Conservation (phyloP, 352 stramenopile species). For the Phytophthora fragariaefolia region DNA sequence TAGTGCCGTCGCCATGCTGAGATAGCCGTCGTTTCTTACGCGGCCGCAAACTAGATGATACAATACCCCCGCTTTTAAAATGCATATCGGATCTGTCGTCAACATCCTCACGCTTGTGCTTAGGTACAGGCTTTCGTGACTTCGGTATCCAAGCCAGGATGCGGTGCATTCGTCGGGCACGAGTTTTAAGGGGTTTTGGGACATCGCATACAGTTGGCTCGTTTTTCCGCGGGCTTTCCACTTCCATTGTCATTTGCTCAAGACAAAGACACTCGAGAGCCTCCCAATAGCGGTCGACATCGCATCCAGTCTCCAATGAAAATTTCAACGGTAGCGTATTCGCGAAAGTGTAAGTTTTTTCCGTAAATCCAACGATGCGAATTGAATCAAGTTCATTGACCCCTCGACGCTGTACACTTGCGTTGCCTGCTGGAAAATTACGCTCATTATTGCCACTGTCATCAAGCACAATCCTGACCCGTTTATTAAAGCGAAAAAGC, state of each 20-base stretch:
- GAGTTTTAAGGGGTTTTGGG: conserved; percentile 65
- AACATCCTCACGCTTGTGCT: conserved; percentile 34
- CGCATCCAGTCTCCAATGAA: conserved; percentile 39
- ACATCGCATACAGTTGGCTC: conserved; percentile 63
- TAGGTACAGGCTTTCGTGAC: conserved; percentile 50
- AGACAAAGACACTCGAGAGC: conserved; percentile 80
- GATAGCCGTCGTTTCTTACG: conserved; percentile 40
- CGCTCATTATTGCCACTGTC: conserved; percentile 30
- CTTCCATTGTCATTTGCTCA: conserved; percentile 84
- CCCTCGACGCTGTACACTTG: conserved; percentile 15
- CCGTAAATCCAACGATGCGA: conserved; percentile 64
- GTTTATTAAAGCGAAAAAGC: conserved; percentile 65
- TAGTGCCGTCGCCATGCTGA: conserved; percentile 11
- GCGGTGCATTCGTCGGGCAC: conserved; percentile 68
- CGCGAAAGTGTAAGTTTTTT: conserved; percentile 77
- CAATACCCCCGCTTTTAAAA: conserved; percentile 62
- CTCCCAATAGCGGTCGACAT: conserved; percentile 80
- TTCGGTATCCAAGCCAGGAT: conserved; percentile 80
- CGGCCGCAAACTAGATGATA: conserved; percentile 57
- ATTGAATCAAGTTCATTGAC: conserved; percentile 45
- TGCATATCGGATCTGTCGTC: conserved; percentile 1
- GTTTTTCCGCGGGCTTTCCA: conserved; percentile 58
- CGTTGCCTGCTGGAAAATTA: conserved; percentile 5
- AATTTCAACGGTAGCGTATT: conserved; percentile 66
- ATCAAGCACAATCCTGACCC: conserved; percentile 59